These are phyloP conservation scores for Aureobasidium sp. DNA, from an alignment of 2,329 filamentous ascomycete genomes.

Conservation along the genomic window DNA sequence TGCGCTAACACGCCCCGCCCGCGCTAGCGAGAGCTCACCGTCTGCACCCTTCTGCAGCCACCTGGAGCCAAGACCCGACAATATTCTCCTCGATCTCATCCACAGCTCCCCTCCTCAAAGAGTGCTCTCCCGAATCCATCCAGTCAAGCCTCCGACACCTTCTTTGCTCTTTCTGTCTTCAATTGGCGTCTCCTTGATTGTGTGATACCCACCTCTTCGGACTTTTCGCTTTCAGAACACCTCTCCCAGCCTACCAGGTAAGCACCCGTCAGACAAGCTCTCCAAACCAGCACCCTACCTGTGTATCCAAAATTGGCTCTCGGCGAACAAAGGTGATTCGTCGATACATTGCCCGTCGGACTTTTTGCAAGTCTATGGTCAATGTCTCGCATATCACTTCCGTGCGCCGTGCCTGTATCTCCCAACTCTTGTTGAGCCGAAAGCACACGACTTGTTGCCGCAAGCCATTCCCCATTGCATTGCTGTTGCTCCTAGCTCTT, in stretches of 20 bases:
- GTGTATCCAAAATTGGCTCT: constrained; percentile 13
- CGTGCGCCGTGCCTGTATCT: constrained; percentile 7
- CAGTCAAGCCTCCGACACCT: constrained; percentile 6
- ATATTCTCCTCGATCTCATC: constrained; percentile 13
- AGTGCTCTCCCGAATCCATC: constrained; percentile 7
- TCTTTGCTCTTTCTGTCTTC: background rate
- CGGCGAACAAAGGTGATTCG: constrained; percentile 4
- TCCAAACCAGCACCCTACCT: background rate
- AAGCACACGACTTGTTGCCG: constrained; percentile 10
- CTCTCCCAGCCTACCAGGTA: constrained; percentile 1
- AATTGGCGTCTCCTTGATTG: constrained; percentile 13
- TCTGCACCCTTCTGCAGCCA: constrained; percentile 8
- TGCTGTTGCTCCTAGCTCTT: constrained; percentile 11
- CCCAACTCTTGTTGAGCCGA: constrained; percentile 15
- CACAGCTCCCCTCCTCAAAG: constrained; percentile 12
- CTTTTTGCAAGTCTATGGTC: constrained; percentile 4
- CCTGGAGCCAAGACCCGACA: constrained; percentile 12
- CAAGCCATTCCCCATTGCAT: constrained; percentile 8
- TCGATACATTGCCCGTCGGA: constrained; percentile 10
- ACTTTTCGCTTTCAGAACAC: background rate
- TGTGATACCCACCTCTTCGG: constrained; percentile 12
- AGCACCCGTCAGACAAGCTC: constrained; percentile 8
- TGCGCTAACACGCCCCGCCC: constrained; percentile 11
- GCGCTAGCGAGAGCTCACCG: constrained; percentile 11
- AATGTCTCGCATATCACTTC: constrained; percentile 11